A percentile compares a stretch with the other conserved stretches of the same genome.
These are phyloP conservation scores for Acrocalymma vagum DNA, from an alignment of 2,329 filamentous ascomycete species.

Conservation along the genomic window DNA sequence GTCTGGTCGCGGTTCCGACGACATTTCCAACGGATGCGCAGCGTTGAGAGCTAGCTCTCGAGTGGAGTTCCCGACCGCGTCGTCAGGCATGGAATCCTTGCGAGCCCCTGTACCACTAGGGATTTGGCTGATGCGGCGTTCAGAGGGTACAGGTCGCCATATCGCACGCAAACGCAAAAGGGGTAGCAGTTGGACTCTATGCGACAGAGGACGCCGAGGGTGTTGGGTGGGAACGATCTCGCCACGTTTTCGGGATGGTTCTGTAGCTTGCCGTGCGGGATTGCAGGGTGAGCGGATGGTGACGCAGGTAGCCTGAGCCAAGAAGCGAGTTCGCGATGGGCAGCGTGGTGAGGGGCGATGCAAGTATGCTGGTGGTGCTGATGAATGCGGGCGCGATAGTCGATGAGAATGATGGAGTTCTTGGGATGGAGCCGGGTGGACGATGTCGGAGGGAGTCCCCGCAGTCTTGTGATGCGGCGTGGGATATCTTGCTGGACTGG, in stretches of 20 bases:
- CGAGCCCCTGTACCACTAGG: slow-evolving; percentile 2
- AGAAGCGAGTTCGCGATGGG: slow-evolving; percentile 24
- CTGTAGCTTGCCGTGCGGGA: slow-evolving; percentile 17
- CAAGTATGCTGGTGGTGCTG: slow-evolving; percentile 5
- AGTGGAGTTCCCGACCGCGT: slow-evolving; percentile 4
- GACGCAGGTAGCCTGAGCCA: slow-evolving; percentile 33
- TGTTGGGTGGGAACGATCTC: slow-evolving; percentile 14
- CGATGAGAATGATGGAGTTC: slow-evolving; percentile 2
- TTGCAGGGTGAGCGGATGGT: slow-evolving; percentile 20
- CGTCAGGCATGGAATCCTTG: slow-evolving; percentile 1
- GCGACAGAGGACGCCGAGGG: slow-evolving; percentile 14
- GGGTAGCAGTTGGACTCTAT: slow-evolving; percentile 29
- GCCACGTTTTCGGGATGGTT: slow-evolving; percentile 10
- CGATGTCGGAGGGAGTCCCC: slow-evolving; percentile 8
- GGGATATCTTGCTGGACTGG: no score
- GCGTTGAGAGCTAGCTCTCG: slow-evolving; percentile 5
- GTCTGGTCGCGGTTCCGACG: slow-evolving; percentile 25
- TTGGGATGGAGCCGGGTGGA: neutral
- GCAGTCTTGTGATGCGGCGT: slow-evolving; percentile 16
- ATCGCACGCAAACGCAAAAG: slow-evolving; percentile 18
- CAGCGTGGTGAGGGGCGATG: slow-evolving; percentile 2
- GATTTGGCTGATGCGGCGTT: slow-evolving; percentile 1
- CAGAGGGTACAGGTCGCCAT: slow-evolving; percentile 6
- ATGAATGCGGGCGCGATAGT: no score
- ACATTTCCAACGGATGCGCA: slow-evolving; percentile 28